Conservation (phyloP, 768 basidiomycete genomes). For the Tephrocybe sp. region DNA sequence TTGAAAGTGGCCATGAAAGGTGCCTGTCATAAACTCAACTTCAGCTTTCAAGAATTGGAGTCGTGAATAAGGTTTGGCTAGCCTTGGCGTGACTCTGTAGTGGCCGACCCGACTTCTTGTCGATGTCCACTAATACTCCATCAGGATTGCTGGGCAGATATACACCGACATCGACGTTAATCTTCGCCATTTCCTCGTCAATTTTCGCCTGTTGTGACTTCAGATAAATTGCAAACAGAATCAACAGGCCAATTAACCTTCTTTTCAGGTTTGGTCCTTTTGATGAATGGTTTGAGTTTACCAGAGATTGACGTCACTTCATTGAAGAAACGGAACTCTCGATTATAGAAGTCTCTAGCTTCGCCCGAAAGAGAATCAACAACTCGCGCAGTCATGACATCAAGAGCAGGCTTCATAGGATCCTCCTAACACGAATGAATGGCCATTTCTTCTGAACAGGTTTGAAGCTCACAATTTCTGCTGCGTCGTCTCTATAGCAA, state of each 20-base stretch:
- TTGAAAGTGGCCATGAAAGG: constrained; percentile 99
- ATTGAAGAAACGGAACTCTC: constrained; percentile 94
- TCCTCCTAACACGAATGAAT: constrained; percentile 63
- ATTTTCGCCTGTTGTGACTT: constrained; percentile 77
- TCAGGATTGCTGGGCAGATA: constrained; percentile 98
- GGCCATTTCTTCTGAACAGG: neutral
- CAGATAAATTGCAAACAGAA: constrained; percentile 3
- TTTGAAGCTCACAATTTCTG: constrained; percentile 62
- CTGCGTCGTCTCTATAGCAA: constrained; percentile 87
- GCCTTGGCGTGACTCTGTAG: constrained; percentile 98
- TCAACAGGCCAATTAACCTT: constrained; percentile 51
- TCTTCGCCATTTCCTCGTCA: constrained; percentile 98
- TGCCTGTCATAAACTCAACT: constrained; percentile 51
- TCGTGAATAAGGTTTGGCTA: neutral
- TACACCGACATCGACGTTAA: constrained; percentile 89
- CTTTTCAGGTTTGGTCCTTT: constrained; percentile 93
- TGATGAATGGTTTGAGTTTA: constrained; percentile 94
- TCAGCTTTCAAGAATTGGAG: too few species aligned
- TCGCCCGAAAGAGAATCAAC: constrained; percentile 86
- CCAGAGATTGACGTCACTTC: constrained; percentile 98
- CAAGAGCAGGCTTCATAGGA: constrained; percentile 94
- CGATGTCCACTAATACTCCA: constrained; percentile 93
- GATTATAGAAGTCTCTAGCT: constrained; percentile 85
- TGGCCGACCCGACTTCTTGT: constrained; percentile 93
- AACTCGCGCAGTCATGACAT: constrained; percentile 76